Percentiles rank a stretch among this genome's conserved stretches.
Conservation (phyloP, 768 basidiomycete species). For the Rhodosporidiobolus odoratus region DNA sequence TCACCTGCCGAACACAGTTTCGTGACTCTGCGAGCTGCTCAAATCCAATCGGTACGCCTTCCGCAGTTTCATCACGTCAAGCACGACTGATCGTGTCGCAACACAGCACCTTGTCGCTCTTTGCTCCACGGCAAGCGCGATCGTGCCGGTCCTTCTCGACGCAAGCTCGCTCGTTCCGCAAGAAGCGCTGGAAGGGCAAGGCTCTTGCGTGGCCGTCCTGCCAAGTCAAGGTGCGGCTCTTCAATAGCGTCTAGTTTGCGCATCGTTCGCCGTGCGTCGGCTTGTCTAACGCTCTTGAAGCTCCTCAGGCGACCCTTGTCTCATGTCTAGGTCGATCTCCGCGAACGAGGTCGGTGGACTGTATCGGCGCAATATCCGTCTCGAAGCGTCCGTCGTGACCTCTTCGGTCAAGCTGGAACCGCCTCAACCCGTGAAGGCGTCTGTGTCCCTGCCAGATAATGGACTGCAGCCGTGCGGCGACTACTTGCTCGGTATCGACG, state of each 20-base stretch:
- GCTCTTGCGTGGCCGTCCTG: too few species aligned
- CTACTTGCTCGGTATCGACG: background rate
- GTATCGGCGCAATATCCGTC: background rate
- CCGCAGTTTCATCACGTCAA: too few species aligned
- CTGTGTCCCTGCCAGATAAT: background rate
- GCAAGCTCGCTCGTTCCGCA: constrained; percentile 14
- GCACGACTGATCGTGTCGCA: too few species aligned
- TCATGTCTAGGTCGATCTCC: too few species aligned
- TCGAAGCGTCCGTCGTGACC: background rate
- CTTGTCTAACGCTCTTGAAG: too few species aligned
- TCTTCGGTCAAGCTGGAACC: background rate
- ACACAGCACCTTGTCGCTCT: too few species aligned
- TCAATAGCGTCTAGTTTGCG: too few species aligned
- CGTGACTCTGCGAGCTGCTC: background rate
- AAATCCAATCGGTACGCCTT: background rate
- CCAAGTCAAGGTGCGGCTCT: too few species aligned
- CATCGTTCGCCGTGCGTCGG: too few species aligned
- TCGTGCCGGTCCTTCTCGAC: constrained; percentile 15
- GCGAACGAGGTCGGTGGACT: too few species aligned
- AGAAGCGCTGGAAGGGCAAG: background rate
- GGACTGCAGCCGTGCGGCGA: background rate
- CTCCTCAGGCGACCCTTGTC: too few species aligned
- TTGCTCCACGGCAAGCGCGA: background rate
- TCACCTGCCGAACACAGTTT: background rate
- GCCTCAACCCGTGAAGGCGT: background rate